phyloP scores from a whole-genome alignment of 306 rosid species.

The Vigna unguiculata region DNA sequence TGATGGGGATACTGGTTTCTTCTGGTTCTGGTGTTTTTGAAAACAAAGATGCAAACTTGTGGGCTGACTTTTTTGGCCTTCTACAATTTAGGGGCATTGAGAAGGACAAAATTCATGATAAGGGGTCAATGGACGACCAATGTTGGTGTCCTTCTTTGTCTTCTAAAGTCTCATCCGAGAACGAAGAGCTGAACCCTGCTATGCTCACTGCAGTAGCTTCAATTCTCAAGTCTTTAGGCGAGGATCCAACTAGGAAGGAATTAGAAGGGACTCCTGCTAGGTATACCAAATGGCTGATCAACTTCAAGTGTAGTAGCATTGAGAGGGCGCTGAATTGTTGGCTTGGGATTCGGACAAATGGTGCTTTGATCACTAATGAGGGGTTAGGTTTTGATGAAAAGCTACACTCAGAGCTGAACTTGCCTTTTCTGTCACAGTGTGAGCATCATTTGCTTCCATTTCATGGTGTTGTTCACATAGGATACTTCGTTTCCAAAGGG shows the following conservation, averaged over 20 bases:
- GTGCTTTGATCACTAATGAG: background rate
- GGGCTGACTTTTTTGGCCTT: background rate
- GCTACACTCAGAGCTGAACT: slow-evolving; percentile 57
- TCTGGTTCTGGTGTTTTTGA: slow-evolving; percentile 7
- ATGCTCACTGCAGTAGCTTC: slow-evolving; percentile 19
- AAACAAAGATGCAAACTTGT: background rate
- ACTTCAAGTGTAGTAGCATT: slow-evolving; percentile 50
- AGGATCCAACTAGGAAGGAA: slow-evolving; percentile 5
- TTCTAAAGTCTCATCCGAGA: background rate
- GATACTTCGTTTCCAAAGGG: slow-evolving; percentile 53
- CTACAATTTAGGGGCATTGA: background rate
- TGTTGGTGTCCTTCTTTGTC: slow-evolving; percentile 5
- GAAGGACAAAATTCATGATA: background rate
- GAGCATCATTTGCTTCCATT: slow-evolving; percentile 62
- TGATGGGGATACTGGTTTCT: background rate
- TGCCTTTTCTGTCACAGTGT: slow-evolving; percentile 81
- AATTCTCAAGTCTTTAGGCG: slow-evolving; percentile 8
- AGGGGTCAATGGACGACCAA: background rate
- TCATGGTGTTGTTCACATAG: slow-evolving; percentile 76
- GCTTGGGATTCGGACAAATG: no score
- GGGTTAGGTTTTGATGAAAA: slow-evolving; percentile 44
- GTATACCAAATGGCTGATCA: slow-evolving; percentile 71
- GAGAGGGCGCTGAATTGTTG: no score
- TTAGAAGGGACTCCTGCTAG: slow-evolving; percentile 65
- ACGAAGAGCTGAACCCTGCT: background rate